Evolutionary conservation across 257 asterid species (phyloP), one percentile per base, ranked within the genome.

Genomic region (Plectranthus barbatus): DNA sequence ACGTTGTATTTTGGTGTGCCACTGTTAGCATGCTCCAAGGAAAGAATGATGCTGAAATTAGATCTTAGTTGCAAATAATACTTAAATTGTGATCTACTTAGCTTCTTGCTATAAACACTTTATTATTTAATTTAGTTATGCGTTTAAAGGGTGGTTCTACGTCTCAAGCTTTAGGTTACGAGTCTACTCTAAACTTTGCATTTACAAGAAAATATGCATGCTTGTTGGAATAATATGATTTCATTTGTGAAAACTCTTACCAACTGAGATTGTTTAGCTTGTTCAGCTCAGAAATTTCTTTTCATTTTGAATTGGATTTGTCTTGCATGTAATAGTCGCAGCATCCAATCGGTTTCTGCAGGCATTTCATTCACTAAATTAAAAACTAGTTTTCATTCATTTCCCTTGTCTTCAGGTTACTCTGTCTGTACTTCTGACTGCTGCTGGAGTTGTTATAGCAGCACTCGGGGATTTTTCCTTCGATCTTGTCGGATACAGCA

Each of bases 391-490:
- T 52, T 33, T 17, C 14, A 9, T 18, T 52, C 7, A 40, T 39
- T 18, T 53, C 31, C 44, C 8, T 18, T 47, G 14, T 77, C 70
- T 73, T 72, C 85, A 93, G 99, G 99, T 93, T 37, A 79, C 79
- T 60, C 86, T 93, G 51, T 93, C 99, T 15, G 99, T 93, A 53
- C 60, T 93, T 52, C 76, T 87, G 69, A 93, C 80, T 42, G 99
- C 96, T 78, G 94, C 84, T 31, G 99, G 99, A 48, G 97, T 90
- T 77, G 67, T 93, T 37, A 74, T 93, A 45, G 99, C 99, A 52
- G 99, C 97, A 7, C 78, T 93, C 26, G 99, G 99, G 60, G 99
- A 93, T 81, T 93, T 93, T 84, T 90, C 99, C 15, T 93, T 90
- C 44, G 99, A 93, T 83, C 84, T 82, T 73, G 76, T 84, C 18